These are phyloP conservation scores for Gelatoporia subvermispora DNA, from an alignment of 768 basidiomycete genomes.

Conservation along the genomic window DNA sequence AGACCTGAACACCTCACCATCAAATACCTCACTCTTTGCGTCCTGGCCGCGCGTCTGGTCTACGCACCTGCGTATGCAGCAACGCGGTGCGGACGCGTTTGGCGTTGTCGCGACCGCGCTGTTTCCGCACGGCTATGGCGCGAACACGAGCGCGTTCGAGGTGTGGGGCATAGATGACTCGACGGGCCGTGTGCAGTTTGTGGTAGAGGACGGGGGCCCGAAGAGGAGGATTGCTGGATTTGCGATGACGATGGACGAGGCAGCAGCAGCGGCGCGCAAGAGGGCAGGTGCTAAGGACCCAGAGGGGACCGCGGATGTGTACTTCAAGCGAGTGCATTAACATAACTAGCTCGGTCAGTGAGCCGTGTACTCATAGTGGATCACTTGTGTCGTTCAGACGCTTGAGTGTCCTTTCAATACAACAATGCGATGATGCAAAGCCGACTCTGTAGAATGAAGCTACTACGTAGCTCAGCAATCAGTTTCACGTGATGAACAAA, in stretches of 20 bases:
- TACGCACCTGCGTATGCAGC: conserved; percentile 31
- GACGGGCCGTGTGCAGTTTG: background rate
- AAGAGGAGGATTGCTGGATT: background rate
- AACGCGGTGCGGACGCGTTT: conserved; percentile 12
- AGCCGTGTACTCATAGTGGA: too few species aligned
- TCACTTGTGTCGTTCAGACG: too few species aligned
- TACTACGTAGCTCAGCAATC: too few species aligned
- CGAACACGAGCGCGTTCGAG: conserved; percentile 12
- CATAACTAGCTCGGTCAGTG: too few species aligned
- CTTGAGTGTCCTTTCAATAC: too few species aligned
- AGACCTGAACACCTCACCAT: background rate
- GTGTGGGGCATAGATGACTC: conserved; percentile 1
- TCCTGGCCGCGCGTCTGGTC: conserved; percentile 23
- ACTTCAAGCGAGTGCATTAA: conserved; percentile 4
- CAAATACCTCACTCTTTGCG: conserved; percentile 3
- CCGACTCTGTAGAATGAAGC: too few species aligned
- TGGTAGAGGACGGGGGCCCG: background rate
- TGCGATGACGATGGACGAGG: conserved; percentile 1
- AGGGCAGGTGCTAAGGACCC: background rate
- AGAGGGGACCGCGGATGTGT: conserved; percentile 8
- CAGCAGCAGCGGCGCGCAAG: conserved; percentile 1
- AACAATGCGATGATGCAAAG: too few species aligned
- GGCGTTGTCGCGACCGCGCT: conserved; percentile 20
- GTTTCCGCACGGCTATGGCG: conserved; percentile 35
- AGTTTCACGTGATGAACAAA: too few species aligned